Evolutionary conservation across 768 basidiomycete species (phyloP).

Genomic region (Boletus sp.): DNA sequence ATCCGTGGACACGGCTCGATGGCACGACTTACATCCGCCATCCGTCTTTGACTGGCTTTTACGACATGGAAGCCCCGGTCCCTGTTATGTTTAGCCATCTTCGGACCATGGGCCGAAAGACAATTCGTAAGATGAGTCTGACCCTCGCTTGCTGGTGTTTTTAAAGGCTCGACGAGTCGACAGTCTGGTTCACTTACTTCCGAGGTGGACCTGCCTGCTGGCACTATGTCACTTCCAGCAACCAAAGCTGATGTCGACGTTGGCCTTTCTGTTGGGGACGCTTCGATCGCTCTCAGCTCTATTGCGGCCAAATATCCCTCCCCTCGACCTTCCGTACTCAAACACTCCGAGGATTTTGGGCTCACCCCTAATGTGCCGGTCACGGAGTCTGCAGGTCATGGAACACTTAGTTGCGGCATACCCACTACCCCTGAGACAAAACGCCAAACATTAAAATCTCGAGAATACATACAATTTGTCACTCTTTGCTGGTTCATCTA

Average conservation of each 20-base stretch:
- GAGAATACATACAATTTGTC: constrained; percentile 44
- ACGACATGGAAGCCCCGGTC: background rate
- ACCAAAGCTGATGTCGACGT: background rate
- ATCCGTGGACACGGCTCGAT: background rate
- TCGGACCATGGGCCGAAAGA: background rate
- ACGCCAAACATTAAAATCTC: constrained; percentile 4
- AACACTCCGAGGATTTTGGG: constrained; percentile 1
- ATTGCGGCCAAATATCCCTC: constrained; percentile 1
- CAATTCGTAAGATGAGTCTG: background rate
- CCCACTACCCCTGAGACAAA: constrained; percentile 4
- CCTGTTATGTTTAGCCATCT: background rate
- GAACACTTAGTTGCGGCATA: background rate
- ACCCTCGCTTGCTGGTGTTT: background rate
- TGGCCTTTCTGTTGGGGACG: background rate
- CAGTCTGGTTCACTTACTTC: background rate
- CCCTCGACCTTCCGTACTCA: constrained; percentile 1
- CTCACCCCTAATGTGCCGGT: background rate
- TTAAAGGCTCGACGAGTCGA: background rate
- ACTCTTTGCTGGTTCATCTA: constrained; percentile 56
- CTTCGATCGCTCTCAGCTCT: background rate
- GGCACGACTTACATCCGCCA: background rate
- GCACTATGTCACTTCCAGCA: background rate
- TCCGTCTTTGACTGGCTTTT: background rate
- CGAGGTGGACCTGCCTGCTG: background rate
- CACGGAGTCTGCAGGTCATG: background rate